Conservation (phyloP, 768 basidiomycete genomes). For the Pholiota molesta region DNA sequence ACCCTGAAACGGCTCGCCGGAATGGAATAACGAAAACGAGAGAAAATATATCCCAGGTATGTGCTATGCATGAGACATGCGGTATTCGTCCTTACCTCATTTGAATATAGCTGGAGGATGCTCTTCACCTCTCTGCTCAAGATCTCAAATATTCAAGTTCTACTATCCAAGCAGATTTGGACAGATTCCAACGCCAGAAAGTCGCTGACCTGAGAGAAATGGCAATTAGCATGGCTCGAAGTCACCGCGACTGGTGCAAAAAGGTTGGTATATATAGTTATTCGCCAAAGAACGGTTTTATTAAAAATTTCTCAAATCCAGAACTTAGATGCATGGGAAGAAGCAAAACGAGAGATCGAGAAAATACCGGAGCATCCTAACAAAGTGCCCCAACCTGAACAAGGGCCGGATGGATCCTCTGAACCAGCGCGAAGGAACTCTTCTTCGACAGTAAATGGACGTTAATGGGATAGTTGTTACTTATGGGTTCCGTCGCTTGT, state of each 20-base stretch:
- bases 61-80: constrained; percentile 27
- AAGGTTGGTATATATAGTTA: constrained; percentile 56
- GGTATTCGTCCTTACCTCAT: neutral
- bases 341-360: constrained; percentile 88
- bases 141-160: constrained; percentile 96
- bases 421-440: constrained; percentile 62
- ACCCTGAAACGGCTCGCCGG: constrained; percentile 93
- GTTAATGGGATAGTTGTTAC: constrained; percentile 26
- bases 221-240: constrained; percentile 86
- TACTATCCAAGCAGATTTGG: constrained; percentile 96
- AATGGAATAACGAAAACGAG: constrained; percentile 93
- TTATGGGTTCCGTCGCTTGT: neutral
- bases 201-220: constrained; percentile 95
- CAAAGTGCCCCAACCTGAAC: constrained; percentile 47
- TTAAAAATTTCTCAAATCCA: constrained; percentile 30
- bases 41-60: constrained; percentile 93
- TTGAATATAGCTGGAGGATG: constrained; percentile 82
- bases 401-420: constrained; percentile 30
- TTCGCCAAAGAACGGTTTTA: constrained; percentile 11
- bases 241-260: constrained; percentile 96
- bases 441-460: constrained; percentile 71
- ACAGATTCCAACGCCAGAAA: constrained; percentile 98
- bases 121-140: constrained; percentile 87
- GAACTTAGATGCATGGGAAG: constrained; percentile 98
- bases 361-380: constrained; percentile 94